Conservation (phyloP, 2,329 filamentous ascomycete genomes). For the Rhinocladiella similis region DNA sequence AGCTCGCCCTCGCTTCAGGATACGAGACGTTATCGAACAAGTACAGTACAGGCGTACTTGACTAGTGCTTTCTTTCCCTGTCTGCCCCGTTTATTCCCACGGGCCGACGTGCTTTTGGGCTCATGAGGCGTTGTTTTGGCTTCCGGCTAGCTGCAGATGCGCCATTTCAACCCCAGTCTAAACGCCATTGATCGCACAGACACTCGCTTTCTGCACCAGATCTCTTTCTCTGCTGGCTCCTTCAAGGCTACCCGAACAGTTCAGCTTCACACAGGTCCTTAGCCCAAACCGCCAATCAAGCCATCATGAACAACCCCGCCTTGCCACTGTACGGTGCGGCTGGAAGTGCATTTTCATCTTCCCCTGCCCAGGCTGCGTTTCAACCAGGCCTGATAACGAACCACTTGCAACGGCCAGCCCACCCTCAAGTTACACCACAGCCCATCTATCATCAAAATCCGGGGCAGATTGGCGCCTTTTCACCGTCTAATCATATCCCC, state of each 20-base stretch:
- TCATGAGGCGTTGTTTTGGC: constrained; percentile 8
- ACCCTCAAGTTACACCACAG: constrained; percentile 23
- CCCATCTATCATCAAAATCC: constrained; percentile 27
- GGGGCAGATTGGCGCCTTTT: constrained; percentile 19
- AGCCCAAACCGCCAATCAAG: constrained; percentile 22
- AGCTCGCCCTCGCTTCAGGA: neutral
- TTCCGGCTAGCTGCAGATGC: constrained; percentile 12
- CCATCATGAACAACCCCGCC: constrained; percentile 31
- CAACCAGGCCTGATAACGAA: constrained; percentile 23
- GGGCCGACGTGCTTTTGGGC: constrained; percentile 3
- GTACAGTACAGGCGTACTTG: neutral
- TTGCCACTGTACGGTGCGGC: constrained; percentile 22
- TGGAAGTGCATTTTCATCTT: constrained; percentile 8
- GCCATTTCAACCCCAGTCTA: constrained; percentile 9
- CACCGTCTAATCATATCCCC: constrained; percentile 15
- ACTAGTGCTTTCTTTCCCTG: neutral
- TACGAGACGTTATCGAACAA: neutral
- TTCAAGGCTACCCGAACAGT: constrained; percentile 16
- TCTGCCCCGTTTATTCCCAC: neutral
- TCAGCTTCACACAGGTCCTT: constrained; percentile 20
- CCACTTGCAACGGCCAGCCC: constrained; percentile 19
- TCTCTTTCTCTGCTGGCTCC: neutral
- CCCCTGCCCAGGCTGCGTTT: constrained; percentile 25
- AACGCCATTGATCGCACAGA: constrained; percentile 18
- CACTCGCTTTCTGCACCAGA: constrained; percentile 7